phyloP scores from a whole-genome alignment of 805 yeast species.

The Hanseniaspora clermontiae region DNA sequence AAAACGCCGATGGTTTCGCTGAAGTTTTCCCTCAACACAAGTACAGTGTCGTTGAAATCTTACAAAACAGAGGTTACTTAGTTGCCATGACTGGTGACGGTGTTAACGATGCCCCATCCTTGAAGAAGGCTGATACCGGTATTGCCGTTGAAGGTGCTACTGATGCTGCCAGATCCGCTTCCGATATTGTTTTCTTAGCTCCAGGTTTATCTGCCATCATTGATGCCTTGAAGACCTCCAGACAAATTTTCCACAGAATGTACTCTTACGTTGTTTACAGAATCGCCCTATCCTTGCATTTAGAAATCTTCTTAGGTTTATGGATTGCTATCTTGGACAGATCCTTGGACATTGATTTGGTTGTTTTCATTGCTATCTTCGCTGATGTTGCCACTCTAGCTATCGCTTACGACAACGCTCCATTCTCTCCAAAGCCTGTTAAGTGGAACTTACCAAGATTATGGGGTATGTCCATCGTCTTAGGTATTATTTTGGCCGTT shows the following conservation, averaged over 20 bases:
- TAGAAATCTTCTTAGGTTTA: conserved; percentile 87
- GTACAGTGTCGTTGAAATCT: conserved; percentile 88
- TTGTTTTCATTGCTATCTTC: conserved; percentile 92
- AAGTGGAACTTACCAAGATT: conserved; percentile 94
- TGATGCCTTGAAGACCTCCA: conserved; percentile 86
- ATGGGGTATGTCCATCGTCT: conserved; percentile 89
- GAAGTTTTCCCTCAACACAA: conserved; percentile 98
- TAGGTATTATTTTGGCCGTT: conserved; percentile 75
- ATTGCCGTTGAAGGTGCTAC: conserved; percentile 98
- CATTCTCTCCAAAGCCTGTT: conserved; percentile 82
- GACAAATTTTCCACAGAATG: conserved; percentile 99
- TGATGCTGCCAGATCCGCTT: conserved; percentile 94
- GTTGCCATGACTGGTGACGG: conserved; percentile 99
- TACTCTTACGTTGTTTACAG: conserved; percentile 96
- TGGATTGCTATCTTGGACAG: conserved; percentile 91
- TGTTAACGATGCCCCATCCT: conserved; percentile 95
- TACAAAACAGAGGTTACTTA: conserved; percentile 90
- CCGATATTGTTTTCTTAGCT: conserved; percentile 89
- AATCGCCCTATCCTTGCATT: conserved; percentile 87
- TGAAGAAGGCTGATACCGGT: conserved; percentile 93
- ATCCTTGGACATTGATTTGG: conserved; percentile 76
- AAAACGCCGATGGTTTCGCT: conserved; percentile 96
- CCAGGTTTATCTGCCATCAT: conserved; percentile 92
- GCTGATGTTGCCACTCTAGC: conserved; percentile 96
- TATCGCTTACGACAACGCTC: conserved; percentile 95